Conservation (phyloP, 2,329 filamentous ascomycete species). For the Fusarium tjaetaba region DNA sequence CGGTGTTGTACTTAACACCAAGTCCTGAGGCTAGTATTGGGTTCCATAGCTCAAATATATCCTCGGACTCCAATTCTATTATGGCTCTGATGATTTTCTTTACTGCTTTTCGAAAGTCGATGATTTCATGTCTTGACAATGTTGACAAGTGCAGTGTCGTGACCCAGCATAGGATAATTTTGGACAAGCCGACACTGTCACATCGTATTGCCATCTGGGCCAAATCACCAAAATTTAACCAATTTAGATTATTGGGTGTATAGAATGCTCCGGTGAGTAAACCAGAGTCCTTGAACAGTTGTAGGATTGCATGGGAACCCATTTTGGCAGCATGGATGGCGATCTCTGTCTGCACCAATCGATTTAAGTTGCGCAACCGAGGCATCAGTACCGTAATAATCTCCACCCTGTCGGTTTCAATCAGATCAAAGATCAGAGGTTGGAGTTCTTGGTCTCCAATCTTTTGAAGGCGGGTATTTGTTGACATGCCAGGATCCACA, state of each 20-base stretch:
- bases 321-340: fast-evolving
- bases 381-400: fast-evolving
- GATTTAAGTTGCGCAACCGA: fast-evolving
- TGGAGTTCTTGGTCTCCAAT: neutral
- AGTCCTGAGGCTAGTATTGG: neutral
- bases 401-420: fast-evolving
- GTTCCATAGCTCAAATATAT: neutral
- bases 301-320: fast-evolving
- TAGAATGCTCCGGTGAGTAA: fast-evolving
- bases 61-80: fast-evolving
- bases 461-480: fast-evolving
- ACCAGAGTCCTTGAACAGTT: fast-evolving
- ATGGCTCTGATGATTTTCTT: neutral
- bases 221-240: too few species aligned
- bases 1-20: fast-evolving
- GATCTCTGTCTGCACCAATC: fast-evolving
- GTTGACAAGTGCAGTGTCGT: too few species aligned
- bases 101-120: too few species aligned
- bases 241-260: neutral
- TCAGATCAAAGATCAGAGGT: neutral
- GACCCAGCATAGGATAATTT: too few species aligned
- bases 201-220: too few species aligned
- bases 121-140: too few species aligned
- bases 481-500: fast-evolving
- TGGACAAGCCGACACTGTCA: too few species aligned